Evolutionary conservation across 2,329 filamentous ascomycete genomes (phyloP).

Genomic region (Chaetoscypha palmicola): DNA sequence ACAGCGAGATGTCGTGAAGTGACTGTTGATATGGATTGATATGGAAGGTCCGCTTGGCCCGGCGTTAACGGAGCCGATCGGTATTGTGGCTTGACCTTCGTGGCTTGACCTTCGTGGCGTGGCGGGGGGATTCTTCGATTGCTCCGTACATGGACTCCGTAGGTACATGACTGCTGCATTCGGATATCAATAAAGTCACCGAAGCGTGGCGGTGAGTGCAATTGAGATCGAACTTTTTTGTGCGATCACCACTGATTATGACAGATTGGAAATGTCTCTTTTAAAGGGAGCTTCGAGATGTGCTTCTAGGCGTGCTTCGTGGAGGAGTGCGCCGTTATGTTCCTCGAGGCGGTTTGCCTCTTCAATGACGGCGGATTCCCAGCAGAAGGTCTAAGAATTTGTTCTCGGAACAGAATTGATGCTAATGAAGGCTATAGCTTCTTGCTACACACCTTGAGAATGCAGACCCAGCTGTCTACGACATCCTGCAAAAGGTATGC

Average conservation of each 20-base stretch:
- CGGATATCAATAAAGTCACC: not conserved
- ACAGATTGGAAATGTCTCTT: constrained; percentile 27
- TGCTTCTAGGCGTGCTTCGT: constrained; percentile 18
- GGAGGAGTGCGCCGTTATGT: constrained; percentile 22
- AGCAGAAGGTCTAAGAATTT: constrained; percentile 46
- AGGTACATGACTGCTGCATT: not conserved
- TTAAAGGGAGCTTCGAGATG: constrained; percentile 26
- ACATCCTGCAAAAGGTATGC: constrained; percentile 81
- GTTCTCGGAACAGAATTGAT: constrained; percentile 4
- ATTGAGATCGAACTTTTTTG: not conserved
- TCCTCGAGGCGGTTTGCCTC: constrained; percentile 24
- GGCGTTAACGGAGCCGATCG: not conserved
- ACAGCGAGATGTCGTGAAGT: not conserved
- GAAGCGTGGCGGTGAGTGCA: constrained; percentile 1
- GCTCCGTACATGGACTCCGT: too few relatives aligned
- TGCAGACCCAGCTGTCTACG: constrained; percentile 78
- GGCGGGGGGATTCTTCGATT: not conserved
- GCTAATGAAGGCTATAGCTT: constrained; percentile 45
- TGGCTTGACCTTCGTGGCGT: too few relatives aligned
- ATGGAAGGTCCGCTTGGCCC: not conserved
- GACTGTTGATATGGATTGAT: not conserved
- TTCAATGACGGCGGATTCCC: constrained; percentile 39
- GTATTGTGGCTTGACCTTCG: too few relatives aligned
- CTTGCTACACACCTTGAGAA: constrained; percentile 72
- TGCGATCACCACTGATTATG: not conserved